These are phyloP conservation scores for Apiotrichum laibachii DNA, from an alignment of 1,284 basidiomycete species.

Conservation along the genomic window DNA sequence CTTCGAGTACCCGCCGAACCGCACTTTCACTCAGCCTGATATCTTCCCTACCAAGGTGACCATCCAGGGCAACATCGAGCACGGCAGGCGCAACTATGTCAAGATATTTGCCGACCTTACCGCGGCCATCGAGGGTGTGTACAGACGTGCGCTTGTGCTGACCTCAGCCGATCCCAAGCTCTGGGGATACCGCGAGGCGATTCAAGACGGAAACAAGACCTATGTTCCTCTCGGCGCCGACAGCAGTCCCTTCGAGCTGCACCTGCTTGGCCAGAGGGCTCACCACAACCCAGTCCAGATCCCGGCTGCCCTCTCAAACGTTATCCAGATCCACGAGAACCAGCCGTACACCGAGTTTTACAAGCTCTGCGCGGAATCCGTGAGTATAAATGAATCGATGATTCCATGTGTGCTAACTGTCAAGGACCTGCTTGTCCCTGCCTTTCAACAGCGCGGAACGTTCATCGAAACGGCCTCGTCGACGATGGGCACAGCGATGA, in stretches of 20 bases:
- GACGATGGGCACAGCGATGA: slow-evolving; percentile 9
- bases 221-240: neutral
- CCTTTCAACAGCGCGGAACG: slow-evolving; percentile 1
- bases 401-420: neutral
- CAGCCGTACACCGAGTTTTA: slow-evolving; percentile 11
- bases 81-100: slow-evolving; percentile 8
- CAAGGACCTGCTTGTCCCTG: slow-evolving; percentile 12
- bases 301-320: slow-evolving; percentile 4
- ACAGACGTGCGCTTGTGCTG: neutral
- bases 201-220: neutral
- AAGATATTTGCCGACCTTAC: slow-evolving; percentile 8
- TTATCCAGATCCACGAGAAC: slow-evolving; percentile 3
- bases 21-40: neutral
- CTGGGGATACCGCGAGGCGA: slow-evolving; percentile 10
- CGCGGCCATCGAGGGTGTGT: slow-evolving; percentile 1
- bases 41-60: slow-evolving; percentile 9
- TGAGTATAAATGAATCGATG: neutral
- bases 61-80: slow-evolving; percentile 19
- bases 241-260: slow-evolving; percentile 4
- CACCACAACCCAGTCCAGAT: neutral
- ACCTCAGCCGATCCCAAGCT: slow-evolving; percentile 4
- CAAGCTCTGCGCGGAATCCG: slow-evolving; percentile 2
- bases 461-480: slow-evolving; percentile 8
- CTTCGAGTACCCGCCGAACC: slow-evolving; percentile 1
- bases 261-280: slow-evolving; percentile 12